These are phyloP conservation scores for Tetraselmis chui DNA, from an alignment of 139 green algal species.

Conservation along the genomic window DNA sequence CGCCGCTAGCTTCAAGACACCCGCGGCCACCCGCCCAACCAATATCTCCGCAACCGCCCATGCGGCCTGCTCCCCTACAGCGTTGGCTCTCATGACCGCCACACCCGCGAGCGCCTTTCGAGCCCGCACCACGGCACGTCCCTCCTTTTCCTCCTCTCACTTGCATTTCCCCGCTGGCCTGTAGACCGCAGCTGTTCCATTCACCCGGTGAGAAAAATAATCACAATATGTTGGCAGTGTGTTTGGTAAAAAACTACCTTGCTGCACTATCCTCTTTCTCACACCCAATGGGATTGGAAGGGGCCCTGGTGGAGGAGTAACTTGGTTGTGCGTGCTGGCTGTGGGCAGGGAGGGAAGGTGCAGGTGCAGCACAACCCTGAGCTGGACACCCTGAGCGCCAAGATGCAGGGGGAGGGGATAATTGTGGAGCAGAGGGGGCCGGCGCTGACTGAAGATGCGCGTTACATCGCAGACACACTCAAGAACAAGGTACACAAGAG, in stretches of 20 bases:
- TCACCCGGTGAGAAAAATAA: too few species aligned
- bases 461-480: not conserved
- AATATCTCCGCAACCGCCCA: too few species aligned
- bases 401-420: not conserved
- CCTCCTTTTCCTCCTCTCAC: not conserved
- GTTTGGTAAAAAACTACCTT: too few species aligned
- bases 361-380: not conserved
- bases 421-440: not conserved
- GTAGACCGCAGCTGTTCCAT: too few species aligned
- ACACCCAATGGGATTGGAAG: too few species aligned
- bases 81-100: not conserved
- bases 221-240: too few species aligned
- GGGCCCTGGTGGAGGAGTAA: too few species aligned
- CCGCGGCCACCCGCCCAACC: too few species aligned
- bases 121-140: not conserved
- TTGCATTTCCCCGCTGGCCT: not conserved
- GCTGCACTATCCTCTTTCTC: too few species aligned
- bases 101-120: not conserved
- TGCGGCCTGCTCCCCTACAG: not conserved
- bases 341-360: not conserved
- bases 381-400: not conserved
- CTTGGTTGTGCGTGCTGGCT: too few species aligned
- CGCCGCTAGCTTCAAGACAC: not conserved
- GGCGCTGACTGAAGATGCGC: not conserved
- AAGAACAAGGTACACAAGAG: not conserved